phyloP scores from a whole-genome alignment of 768 basidiomycete genomes.

The Plicaturopsis crispa region DNA sequence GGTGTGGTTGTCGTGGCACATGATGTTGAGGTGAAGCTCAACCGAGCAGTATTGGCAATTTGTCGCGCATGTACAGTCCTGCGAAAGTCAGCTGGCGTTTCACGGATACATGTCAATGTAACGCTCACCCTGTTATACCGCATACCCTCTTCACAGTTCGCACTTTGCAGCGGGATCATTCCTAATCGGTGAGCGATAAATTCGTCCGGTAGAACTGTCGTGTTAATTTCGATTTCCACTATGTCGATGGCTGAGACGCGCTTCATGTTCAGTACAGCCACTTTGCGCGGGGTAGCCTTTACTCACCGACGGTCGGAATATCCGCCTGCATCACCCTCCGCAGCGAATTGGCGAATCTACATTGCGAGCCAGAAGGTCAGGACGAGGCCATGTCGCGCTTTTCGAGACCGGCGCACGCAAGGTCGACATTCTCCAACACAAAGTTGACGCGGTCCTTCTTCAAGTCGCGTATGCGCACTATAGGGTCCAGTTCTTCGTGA shows the following conservation, averaged over 20 bases:
- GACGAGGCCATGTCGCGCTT: constrained; percentile 2
- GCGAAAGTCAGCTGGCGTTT: constrained; percentile 1
- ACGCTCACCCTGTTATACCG: constrained; percentile 58
- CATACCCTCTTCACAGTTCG: constrained; percentile 85
- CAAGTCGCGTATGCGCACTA: constrained; percentile 77
- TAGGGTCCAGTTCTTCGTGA: constrained; percentile 44
- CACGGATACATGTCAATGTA: neutral
- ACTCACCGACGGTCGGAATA: constrained; percentile 89
- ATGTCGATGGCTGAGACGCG: constrained; percentile 79
- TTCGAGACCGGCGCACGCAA: constrained; percentile 57
- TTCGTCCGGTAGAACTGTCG: constrained; percentile 92
- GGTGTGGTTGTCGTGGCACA: constrained; percentile 64
- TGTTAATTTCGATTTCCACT: constrained; percentile 88
- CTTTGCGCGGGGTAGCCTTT: constrained; percentile 1
- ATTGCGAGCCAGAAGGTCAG: constrained; percentile 7
- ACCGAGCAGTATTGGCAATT: constrained; percentile 86
- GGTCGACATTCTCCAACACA: constrained; percentile 91
- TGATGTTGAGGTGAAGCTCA: constrained; percentile 67
- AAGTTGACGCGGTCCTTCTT: constrained; percentile 86
- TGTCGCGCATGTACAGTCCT: constrained; percentile 91
- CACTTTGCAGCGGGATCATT: constrained; percentile 84
- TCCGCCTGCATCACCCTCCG: constrained; percentile 94
- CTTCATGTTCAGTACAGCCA: constrained; percentile 4
- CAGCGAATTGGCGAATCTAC: constrained; percentile 88
- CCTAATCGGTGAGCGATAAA: constrained; percentile 95